These are phyloP conservation scores for Colletotrichum tofieldiae DNA, from an alignment of 2,329 filamentous ascomycete genomes.

Conservation along the genomic window DNA sequence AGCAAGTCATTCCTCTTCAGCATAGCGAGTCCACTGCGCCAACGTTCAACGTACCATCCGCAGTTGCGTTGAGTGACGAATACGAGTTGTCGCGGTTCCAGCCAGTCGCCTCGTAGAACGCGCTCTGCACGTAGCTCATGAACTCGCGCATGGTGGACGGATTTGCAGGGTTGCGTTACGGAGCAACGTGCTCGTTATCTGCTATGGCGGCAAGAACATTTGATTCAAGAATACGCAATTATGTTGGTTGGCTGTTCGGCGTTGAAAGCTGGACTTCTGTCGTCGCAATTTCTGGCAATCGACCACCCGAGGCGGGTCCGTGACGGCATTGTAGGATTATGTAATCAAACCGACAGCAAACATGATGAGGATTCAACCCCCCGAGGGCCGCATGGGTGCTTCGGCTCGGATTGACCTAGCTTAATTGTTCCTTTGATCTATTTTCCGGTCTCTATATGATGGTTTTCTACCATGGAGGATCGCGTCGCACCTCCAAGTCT, in stretches of 20 bases:
- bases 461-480: background rate
- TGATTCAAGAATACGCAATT: background rate
- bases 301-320: slow-evolving; percentile 7
- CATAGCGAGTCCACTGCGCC: background rate
- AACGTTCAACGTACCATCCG: slow-evolving; percentile 73
- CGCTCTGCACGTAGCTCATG: slow-evolving; percentile 96
- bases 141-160: slow-evolving; percentile 84
- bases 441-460: too few species aligned
- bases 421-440: too few species aligned
- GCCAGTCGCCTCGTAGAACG: slow-evolving; percentile 87
- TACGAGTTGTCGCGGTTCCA: slow-evolving; percentile 97
- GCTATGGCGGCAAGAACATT: slow-evolving; percentile 29
- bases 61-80: slow-evolving; percentile 85
- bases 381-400: too few species aligned
- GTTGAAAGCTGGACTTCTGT: background rate
- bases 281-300: background rate
- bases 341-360: background rate
- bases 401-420: too few species aligned
- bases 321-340: background rate
- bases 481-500: too few species aligned
- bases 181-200: slow-evolving; percentile 26
- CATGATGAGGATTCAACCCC: too few species aligned
- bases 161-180: slow-evolving; percentile 4
- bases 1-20: background rate
- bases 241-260: background rate